Conservation (phyloP, 306 rosid species). For the Rosa rugosa region DNA sequence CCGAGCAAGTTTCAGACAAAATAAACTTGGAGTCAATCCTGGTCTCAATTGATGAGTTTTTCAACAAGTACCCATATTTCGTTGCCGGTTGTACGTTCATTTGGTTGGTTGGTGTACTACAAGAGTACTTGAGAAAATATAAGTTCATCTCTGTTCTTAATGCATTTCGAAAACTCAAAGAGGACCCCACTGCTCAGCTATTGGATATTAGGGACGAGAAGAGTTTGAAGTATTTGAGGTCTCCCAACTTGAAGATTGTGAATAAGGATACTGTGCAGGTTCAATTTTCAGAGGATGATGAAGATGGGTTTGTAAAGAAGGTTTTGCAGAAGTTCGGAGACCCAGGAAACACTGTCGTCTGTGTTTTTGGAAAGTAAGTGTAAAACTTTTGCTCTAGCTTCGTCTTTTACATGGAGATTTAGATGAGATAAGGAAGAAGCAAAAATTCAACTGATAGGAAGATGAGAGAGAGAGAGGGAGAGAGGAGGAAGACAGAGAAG, state of each 20-base stretch:
- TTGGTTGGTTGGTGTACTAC: slow-evolving; percentile 61
- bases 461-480: too few species aligned
- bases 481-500: too few species aligned
- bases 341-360: slow-evolving; percentile 51
- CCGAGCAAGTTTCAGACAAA: slow-evolving; percentile 51
- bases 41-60: slow-evolving; percentile 63
- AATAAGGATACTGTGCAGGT: slow-evolving; percentile 63
- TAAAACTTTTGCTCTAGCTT: neutral
- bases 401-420: too few species aligned
- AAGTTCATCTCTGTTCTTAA: slow-evolving; percentile 73
- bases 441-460: too few species aligned
- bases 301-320: slow-evolving; percentile 68
- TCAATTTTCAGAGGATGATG: slow-evolving; percentile 58
- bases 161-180: slow-evolving; percentile 68
- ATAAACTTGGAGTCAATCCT: slow-evolving; percentile 65
- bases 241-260: slow-evolving; percentile 75
- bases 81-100: slow-evolving; percentile 77
- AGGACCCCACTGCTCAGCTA: slow-evolving; percentile 57
- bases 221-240: slow-evolving; percentile 48
- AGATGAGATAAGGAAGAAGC: too few species aligned
- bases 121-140: slow-evolving; percentile 60
- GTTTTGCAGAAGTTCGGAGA: slow-evolving; percentile 55
- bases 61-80: slow-evolving; percentile 73
- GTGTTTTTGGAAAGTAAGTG: slow-evolving; percentile 46
- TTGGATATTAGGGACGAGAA: slow-evolving; percentile 76